Percentiles rank a stretch among this genome's conserved stretches.
phyloP scores from a whole-genome alignment of 495 filamentous ascomycete species.

The Trichocladium antarcticum region DNA sequence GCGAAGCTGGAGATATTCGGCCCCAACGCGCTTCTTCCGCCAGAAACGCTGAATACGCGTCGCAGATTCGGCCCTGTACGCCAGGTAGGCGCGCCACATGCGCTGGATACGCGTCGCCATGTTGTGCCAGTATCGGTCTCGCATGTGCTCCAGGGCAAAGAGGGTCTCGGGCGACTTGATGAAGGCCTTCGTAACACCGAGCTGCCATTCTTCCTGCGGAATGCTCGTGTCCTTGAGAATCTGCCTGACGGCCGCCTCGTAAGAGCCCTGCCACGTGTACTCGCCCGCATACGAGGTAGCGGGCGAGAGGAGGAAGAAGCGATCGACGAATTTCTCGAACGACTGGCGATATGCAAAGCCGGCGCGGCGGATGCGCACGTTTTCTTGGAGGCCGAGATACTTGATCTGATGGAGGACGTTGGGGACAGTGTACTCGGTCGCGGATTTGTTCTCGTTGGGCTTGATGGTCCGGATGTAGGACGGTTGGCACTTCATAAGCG shows the following conservation, averaged over 20 bases:
- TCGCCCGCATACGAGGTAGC: conserved; percentile 93
- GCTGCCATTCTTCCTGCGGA: conserved; percentile 88
- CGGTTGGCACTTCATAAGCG: conserved; percentile 91
- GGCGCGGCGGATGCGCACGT: conserved; percentile 92
- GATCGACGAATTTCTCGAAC: conserved; percentile 96
- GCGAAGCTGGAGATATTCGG: conserved; percentile 75
- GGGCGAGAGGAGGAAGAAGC: conserved; percentile 91
- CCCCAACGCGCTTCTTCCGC: conserved; percentile 78
- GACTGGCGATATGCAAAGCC: conserved; percentile 97
- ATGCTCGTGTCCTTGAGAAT: conserved; percentile 95
- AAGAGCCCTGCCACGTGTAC: conserved; percentile 87
- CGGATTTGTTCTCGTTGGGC: conserved; percentile 96
- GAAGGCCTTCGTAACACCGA: conserved; percentile 94
- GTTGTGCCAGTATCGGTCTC: conserved; percentile 97
- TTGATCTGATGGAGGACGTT: conserved; percentile 99
- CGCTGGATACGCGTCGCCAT: conserved; percentile 97
- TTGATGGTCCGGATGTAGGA: conserved; percentile 99
- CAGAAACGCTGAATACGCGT: conserved; percentile 91
- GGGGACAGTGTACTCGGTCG: conserved; percentile 75
- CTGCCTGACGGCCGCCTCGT: conserved; percentile 76
- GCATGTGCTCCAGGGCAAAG: conserved; percentile 95
- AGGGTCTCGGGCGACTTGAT: conserved; percentile 98
- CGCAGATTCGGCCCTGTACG: conserved; percentile 84
- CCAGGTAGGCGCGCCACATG: conserved; percentile 91
- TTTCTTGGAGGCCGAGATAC: conserved; percentile 96